These are phyloP conservation scores for Suhomyces xylopsoci DNA, from an alignment of 805 yeast genomes.

Conservation along the genomic window DNA sequence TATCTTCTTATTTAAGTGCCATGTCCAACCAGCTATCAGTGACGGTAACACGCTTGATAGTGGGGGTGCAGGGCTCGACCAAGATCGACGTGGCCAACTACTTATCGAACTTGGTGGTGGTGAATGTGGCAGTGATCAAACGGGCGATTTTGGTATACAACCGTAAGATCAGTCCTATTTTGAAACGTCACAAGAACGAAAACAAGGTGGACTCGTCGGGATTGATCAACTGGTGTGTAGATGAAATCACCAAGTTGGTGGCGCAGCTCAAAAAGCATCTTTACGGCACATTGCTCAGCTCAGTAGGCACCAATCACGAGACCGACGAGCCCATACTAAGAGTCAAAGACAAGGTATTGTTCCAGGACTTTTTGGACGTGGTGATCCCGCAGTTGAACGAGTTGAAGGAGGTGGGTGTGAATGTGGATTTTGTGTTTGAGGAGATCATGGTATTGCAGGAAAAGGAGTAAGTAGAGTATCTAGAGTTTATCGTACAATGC, in stretches of 20 bases:
- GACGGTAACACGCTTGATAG: conserved; percentile 33
- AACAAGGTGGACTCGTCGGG: conserved; percentile 42
- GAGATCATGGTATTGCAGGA: conserved; percentile 22
- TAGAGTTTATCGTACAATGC: conserved; percentile 51
- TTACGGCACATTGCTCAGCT: conserved; percentile 54
- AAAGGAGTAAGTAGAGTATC: not conserved
- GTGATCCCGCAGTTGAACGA: conserved; percentile 57
- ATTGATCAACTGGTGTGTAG: conserved; percentile 74
- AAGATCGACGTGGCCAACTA: conserved; percentile 42
- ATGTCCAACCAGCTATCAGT: conserved; percentile 28
- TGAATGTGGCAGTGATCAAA: conserved; percentile 38
- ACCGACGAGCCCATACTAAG: conserved; percentile 25
- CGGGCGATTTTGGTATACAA: conserved; percentile 53
- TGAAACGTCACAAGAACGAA: conserved; percentile 23
- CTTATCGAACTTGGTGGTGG: conserved; percentile 37
- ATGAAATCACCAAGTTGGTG: conserved; percentile 59
- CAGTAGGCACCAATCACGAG: conserved; percentile 28
- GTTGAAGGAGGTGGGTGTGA: conserved; percentile 65
- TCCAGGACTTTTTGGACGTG: conserved; percentile 49
- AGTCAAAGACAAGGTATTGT: conserved; percentile 28
- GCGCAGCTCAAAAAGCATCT: conserved; percentile 63
- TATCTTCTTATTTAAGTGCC: conserved; percentile 32
- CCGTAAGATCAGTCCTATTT: conserved; percentile 21
- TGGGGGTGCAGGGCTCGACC: conserved; percentile 42
- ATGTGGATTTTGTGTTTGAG: conserved; percentile 67